Evolutionary conservation across 176 grass and related monocot species (phyloP).

Genomic region (Carex littledalei): DNA sequence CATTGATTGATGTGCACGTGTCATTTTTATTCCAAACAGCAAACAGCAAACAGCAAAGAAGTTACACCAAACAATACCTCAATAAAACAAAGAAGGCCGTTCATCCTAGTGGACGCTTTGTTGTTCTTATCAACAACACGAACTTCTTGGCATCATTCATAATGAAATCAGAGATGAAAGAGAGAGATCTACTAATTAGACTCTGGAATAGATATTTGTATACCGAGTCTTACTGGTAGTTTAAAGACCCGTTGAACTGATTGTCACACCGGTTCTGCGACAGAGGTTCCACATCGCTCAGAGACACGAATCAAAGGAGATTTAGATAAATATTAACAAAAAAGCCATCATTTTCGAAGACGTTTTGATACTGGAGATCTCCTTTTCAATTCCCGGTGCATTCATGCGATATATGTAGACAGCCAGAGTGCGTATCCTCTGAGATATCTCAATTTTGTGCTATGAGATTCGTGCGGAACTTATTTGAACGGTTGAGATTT

Average conservation of each 20-base stretch:
- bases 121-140: conserved; percentile 29
- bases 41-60: conserved; percentile 3
- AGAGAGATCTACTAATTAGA: background rate
- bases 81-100: background rate
- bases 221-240: background rate
- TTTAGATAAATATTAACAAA: background rate
- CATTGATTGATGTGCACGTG: background rate
- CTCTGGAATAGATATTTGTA: background rate
- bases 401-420: background rate
- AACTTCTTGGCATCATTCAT: conserved; percentile 2
- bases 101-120: background rate
- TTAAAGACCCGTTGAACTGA: background rate
- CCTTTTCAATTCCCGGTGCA: background rate
- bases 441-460: too few species aligned
- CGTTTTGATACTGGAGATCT: background rate
- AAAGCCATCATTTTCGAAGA: background rate
- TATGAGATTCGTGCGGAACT: too few species aligned
- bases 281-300: background rate
- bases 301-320: background rate
- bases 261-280: background rate
- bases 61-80: background rate
- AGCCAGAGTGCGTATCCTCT: too few species aligned
- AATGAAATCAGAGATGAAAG: background rate
- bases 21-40: background rate
- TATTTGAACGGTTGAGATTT: too few species aligned